Base-by-base conservation (phyloP, 208 protist genomes). In the Trypanosoma melophagium region DNA sequence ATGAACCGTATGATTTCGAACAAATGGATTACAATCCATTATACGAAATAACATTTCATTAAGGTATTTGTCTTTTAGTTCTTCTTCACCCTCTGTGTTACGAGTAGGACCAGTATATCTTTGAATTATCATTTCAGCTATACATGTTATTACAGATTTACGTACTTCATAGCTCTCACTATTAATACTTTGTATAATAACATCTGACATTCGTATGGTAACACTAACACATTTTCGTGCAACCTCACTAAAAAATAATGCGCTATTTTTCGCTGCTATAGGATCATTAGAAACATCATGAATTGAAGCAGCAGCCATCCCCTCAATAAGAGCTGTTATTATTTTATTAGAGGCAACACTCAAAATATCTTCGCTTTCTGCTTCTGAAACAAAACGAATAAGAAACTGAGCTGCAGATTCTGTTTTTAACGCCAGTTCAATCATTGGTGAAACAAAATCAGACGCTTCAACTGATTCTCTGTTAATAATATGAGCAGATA, bases 11-110 rank as follows among this genome's bases (percentile, higher is more conserved):
- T 96, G 88, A 66, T 93, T 94, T 40, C 90, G 86, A 58, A 89
- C 84, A 81, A 93, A 96, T 28, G 88, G 79, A 66, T 96, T 96
- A 17, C 89, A 69, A 61, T 96, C 90, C 84, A 92, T 88, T 35
- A 92, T 59, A 19, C 88, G 90, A 65, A 89, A 93, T 21, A 96
- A 74, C 16, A 96, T 79, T 59, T 94, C 90, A 60, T 81, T 85
- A 13, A 96, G 70, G 60, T 93, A 94, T 35, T 71, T 66, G 60
- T 84, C 81, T 35, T 86, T 72, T 19, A 75, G 60, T 41, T 66
- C 61, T 54, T 77, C 72, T 38, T 89, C 86, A 41, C 88, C 77
- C 25, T 60, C 35, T 38, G 72, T 49, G 59, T 62, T 80, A 51
- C 76, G 67, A 2, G 70, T 66, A 47, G 72, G 78, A 2, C 85